These are phyloP conservation scores for Penicillium nordicum DNA, from an alignment of 2,329 filamentous ascomycete species.

Conservation along the genomic window DNA sequence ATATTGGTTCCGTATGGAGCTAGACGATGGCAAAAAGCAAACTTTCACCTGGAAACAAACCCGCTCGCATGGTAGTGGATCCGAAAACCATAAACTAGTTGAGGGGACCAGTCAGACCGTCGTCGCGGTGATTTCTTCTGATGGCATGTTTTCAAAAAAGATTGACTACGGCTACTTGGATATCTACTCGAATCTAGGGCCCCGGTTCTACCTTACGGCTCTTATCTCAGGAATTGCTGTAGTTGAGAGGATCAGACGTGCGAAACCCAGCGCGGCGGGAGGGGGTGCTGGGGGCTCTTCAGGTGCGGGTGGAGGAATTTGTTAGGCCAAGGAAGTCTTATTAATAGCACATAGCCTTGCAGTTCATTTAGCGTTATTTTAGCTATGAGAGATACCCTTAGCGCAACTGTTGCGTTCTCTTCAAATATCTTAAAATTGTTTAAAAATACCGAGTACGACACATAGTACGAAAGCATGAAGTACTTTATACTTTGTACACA, in stretches of 20 bases:
- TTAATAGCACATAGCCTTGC: not conserved
- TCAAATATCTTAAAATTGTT: not conserved
- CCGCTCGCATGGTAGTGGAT: conserved; percentile 24
- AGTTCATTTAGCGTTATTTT: not conserved
- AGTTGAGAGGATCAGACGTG: conserved; percentile 24
- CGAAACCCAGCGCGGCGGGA: conserved; percentile 7
- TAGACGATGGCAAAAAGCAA: conserved; percentile 12
- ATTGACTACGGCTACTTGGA: conserved; percentile 35
- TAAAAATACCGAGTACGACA: not conserved
- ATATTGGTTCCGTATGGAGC: conserved; percentile 30
- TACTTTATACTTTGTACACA: not conserved
- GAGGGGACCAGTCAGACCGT: conserved; percentile 29
- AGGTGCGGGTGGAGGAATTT: not conserved
- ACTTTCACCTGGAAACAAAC: conserved; percentile 37
- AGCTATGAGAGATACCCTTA: not conserved
- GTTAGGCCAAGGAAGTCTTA: conserved; percentile 2
- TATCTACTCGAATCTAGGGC: conserved; percentile 26
- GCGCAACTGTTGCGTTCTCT: not conserved
- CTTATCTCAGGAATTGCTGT: conserved; percentile 28
- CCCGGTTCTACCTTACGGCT: conserved; percentile 30
- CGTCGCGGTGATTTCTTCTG: conserved; percentile 31
- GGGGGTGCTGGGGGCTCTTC: not conserved
- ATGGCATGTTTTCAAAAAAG: conserved; percentile 26
- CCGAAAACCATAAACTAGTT: conserved; percentile 34
- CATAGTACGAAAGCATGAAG: not conserved